These are phyloP conservation scores for Aspergillaceae sp. DNA, from an alignment of 2,329 filamentous ascomycete species.

Conservation along the genomic window DNA sequence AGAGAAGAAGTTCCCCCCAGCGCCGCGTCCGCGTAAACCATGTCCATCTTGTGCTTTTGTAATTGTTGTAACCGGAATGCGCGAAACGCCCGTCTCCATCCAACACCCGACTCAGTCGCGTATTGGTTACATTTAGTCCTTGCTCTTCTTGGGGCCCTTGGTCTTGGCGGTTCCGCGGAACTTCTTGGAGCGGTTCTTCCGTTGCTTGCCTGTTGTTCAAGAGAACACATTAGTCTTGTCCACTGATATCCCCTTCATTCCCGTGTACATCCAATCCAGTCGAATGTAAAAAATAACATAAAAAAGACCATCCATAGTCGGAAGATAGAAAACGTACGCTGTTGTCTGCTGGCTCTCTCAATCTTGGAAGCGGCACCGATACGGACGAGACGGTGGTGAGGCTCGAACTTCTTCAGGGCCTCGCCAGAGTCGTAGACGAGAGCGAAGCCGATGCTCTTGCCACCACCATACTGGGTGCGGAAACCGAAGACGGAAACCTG, in stretches of 20 bases:
- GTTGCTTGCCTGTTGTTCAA: conserved; percentile 78
- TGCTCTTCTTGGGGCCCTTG: conserved; percentile 94
- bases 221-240: conserved; percentile 7
- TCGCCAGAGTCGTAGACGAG: conserved; percentile 97
- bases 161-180: conserved; percentile 95
- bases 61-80: no score
- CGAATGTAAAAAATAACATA: background rate
- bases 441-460: conserved; percentile 98
- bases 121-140: conserved; percentile 53
- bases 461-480: conserved; percentile 97
- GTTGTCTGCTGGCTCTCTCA: conserved; percentile 96
- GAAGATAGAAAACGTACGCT: conserved; percentile 64
- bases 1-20: no score
- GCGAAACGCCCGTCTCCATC: no score
- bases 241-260: background rate
- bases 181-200: conserved; percentile 99
- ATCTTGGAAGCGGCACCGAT: conserved; percentile 88
- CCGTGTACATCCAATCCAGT: no score
- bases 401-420: conserved; percentile 99
- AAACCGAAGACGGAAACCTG: conserved; percentile 97
- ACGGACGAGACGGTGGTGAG: conserved; percentile 90
- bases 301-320: background rate
- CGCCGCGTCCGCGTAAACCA: no score
- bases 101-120: conserved; percentile 13
- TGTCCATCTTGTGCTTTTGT: no score